Base-by-base conservation (phyloP, 2,329 filamentous ascomycete genomes). In the Chaetomiaceae sp. region DNA sequence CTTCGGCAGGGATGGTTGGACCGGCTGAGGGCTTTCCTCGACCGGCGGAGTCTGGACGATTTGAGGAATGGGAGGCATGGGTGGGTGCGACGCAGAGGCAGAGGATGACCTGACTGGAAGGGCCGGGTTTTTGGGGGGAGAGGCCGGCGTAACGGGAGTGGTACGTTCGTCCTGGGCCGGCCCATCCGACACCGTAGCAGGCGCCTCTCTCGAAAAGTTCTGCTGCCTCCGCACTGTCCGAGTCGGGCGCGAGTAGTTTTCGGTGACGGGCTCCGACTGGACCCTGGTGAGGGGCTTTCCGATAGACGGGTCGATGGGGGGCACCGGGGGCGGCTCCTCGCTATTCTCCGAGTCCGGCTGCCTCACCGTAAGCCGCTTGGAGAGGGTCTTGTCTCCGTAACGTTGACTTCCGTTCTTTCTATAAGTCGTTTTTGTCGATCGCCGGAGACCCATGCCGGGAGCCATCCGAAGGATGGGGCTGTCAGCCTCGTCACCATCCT, bases 401-500 rank as follows among this genome's bases (percentile, higher is more conserved):
- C 87, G 85, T 55, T 96, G 68, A 70, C 91, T 96, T 30, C 91
- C 91, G 51, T 88, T 77, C 61, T 83, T 89, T 61, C 91, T 78
- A 67, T 97, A 97, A 21, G 88, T 92, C 5, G 93, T 99, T 48
- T 89, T 81, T 17, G 90, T 99, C 12, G 93, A 96, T 55, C 93
- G 82, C 60, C 93, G 86, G 43, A 99, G 72, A 27, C 89, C 88
- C 67, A 86, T 83, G 3, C 89, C 89, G 1, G 83, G 83, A 17
- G 86, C 83, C 51, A 86, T 80, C 1, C 90, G 87, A 37, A 97
- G 72, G 56, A 97, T 96, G 6, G 91, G 90, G 72, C 87, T 85
- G 64, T 97, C 92, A 35, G 89, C 87, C 60, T 62, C 64, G 56
- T 66, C 62, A 50, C 73, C 63, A 61, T 73, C 66, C 55, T 73